Conservation (phyloP, 148 eudicot species). For the Fagopyrum tataricum region DNA sequence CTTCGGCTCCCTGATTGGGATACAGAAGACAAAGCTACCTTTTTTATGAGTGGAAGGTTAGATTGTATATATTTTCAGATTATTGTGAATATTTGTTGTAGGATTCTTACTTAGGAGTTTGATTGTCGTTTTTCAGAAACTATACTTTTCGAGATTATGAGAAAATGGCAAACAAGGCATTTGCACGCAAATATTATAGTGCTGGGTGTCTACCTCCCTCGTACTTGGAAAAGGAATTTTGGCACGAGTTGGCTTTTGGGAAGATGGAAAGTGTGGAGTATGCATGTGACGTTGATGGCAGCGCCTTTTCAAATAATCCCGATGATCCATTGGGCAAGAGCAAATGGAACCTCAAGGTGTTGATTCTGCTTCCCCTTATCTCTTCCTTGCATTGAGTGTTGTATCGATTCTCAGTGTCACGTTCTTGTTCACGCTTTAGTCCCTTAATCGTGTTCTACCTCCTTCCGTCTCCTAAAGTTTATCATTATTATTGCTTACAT, state of each 20-base stretch:
- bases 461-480: background rate
- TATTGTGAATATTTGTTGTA: background rate
- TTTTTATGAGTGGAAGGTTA: conserved; percentile 96
- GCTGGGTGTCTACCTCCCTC: conserved; percentile 79
- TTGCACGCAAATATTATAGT: conserved; percentile 82
- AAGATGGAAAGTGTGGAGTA: conserved; percentile 94
- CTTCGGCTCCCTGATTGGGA: conserved; percentile 98
- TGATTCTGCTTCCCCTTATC: conserved; percentile 12
- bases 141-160: conserved; percentile 92
- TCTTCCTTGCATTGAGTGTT: conserved; percentile 11
- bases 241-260: conserved; percentile 94
- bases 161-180: conserved; percentile 97
- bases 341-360: conserved; percentile 96
- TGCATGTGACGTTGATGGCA: conserved; percentile 99
- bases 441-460: background rate
- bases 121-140: conserved; percentile 45
- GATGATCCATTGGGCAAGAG: conserved; percentile 86
- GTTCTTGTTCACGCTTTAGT: background rate
- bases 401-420: background rate
- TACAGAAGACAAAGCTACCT: conserved; percentile 84
- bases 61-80: conserved; percentile 3
- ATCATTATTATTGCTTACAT: background rate
- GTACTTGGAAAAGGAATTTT: conserved; percentile 91
- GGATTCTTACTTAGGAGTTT: background rate
- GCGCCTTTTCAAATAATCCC: conserved; percentile 93